Conservation (phyloP, 1,284 basidiomycete genomes). For the Ganoderma multipileum region DNA sequence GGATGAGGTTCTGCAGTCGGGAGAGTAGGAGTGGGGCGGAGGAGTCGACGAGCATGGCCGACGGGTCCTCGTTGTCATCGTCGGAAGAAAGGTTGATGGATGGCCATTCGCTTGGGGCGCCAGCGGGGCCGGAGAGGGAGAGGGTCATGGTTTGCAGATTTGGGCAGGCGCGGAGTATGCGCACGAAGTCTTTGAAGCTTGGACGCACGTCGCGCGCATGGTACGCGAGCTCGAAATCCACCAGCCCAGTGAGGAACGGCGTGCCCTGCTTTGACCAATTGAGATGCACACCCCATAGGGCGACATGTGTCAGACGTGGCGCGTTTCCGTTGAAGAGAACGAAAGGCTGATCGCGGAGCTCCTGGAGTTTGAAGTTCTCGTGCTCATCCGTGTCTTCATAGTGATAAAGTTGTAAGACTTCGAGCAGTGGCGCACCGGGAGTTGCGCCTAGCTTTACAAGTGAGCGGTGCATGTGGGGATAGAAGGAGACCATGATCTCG, state of each 20-base stretch:
- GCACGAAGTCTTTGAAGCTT: slow-evolving; percentile 54
- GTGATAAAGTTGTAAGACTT: slow-evolving; percentile 67
- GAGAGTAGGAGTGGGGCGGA: slow-evolving; percentile 40
- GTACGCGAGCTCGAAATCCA: slow-evolving; percentile 61
- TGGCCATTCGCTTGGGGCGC: slow-evolving; percentile 46
- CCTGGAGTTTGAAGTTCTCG: slow-evolving; percentile 54
- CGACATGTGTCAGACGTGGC: slow-evolving; percentile 58
- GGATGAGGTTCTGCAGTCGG: slow-evolving; percentile 50
- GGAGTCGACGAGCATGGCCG: slow-evolving; percentile 16
- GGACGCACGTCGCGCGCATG: slow-evolving; percentile 63
- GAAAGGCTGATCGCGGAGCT: slow-evolving; percentile 43
- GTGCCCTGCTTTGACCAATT: slow-evolving; percentile 52
- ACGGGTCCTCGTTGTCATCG: slow-evolving; percentile 1
- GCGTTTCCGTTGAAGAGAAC: slow-evolving; percentile 56
- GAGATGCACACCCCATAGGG: slow-evolving; percentile 70
- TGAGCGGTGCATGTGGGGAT: slow-evolving; percentile 58
- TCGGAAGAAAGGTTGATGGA: slow-evolving; percentile 26
- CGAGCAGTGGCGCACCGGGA: slow-evolving; percentile 57
- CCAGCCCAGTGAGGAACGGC: slow-evolving; percentile 56
- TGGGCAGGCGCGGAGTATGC: slow-evolving; percentile 56
- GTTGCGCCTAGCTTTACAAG: slow-evolving; percentile 54
- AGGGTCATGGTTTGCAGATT: slow-evolving; percentile 54
- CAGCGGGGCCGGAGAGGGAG: slow-evolving; percentile 59
- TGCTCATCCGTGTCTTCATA: slow-evolving; percentile 60
- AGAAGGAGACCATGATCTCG: slow-evolving; percentile 61